Percentiles rank a stretch among this genome's conserved stretches.
Conservation (phyloP, 306 rosid genomes). For the Adenanthera pavonina region DNA sequence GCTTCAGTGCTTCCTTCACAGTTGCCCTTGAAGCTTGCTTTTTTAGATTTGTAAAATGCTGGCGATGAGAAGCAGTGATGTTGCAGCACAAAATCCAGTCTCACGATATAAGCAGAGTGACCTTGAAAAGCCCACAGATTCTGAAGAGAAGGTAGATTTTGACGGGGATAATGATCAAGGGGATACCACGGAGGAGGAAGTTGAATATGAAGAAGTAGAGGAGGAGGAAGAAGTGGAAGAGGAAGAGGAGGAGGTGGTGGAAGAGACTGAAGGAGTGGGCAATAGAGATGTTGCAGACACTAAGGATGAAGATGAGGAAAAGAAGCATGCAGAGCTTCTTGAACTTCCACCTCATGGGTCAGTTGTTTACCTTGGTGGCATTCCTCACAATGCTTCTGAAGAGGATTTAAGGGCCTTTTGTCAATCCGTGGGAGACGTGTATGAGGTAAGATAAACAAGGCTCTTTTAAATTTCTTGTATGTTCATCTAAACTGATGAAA, state of each 20-base stretch:
- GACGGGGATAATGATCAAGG: conserved; percentile 73
- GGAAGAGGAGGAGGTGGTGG: conserved; percentile 57
- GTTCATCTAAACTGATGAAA: conserved; percentile 25
- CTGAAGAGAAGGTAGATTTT: conserved; percentile 74
- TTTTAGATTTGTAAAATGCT: conserved; percentile 72
- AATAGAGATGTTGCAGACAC: neutral
- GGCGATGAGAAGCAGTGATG: conserved; percentile 51
- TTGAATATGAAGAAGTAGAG: conserved; percentile 79
- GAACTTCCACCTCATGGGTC: conserved; percentile 84
- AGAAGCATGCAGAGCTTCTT: conserved; percentile 71
- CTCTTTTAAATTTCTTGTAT: conserved; percentile 27
- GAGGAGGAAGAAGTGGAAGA: conserved; percentile 66
- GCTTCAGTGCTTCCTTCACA: conserved; percentile 76
- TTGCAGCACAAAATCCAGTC: conserved; percentile 42
- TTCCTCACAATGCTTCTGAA: conserved; percentile 62
- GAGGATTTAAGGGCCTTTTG: conserved; percentile 70
- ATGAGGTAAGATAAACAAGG: conserved; percentile 51
- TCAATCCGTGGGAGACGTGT: conserved; percentile 70
- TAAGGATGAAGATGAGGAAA: conserved; percentile 51
- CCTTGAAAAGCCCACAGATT: conserved; percentile 55
- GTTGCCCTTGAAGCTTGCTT: conserved; percentile 77
- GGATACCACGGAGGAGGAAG: conserved; percentile 67
- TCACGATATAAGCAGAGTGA: conserved; percentile 48
- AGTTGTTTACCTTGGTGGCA: conserved; percentile 73
- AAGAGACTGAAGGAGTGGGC: conserved; percentile 50